phyloP scores from a whole-genome alignment of 2,329 filamentous ascomycete genomes.

The Paraconiothyrium brasiliense region DNA sequence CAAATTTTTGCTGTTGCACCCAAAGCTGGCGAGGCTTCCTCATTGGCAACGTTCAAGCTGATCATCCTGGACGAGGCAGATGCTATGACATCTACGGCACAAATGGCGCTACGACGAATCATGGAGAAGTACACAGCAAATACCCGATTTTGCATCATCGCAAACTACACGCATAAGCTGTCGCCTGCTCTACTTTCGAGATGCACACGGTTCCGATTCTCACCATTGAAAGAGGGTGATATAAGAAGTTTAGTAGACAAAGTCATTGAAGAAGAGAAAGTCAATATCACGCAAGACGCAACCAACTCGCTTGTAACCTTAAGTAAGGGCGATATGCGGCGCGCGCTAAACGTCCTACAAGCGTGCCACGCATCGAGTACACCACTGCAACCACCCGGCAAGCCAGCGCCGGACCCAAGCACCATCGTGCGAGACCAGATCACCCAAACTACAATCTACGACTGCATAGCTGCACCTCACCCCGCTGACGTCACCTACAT shows the following conservation, averaged over 20 bases:
- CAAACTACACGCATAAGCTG: constrained; percentile 98
- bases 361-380: constrained; percentile 94
- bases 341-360: constrained; percentile 93
- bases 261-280: constrained; percentile 85
- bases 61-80: constrained; percentile 99
- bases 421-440: constrained; percentile 82
- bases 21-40: constrained; percentile 55
- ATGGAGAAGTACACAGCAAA: constrained; percentile 99
- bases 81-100: constrained; percentile 98
- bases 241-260: constrained; percentile 87
- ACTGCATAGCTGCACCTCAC: constrained; percentile 94
- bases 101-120: constrained; percentile 95
- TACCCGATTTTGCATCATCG: constrained; percentile 97
- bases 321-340: constrained; percentile 95
- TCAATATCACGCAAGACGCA: constrained; percentile 84
- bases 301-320: constrained; percentile 84
- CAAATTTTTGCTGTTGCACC: constrained; percentile 85
- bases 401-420: constrained; percentile 59
- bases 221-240: constrained; percentile 87
- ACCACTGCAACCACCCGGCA: constrained; percentile 61
- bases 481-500: constrained; percentile 89
- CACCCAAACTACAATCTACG: constrained; percentile 92
- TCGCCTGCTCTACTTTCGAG: constrained; percentile 90
- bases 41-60: constrained; percentile 84
- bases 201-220: constrained; percentile 95